These are phyloP conservation scores for Monilinia fructicola DNA, from an alignment of 2,329 filamentous ascomycete genomes.

Conservation along the genomic window DNA sequence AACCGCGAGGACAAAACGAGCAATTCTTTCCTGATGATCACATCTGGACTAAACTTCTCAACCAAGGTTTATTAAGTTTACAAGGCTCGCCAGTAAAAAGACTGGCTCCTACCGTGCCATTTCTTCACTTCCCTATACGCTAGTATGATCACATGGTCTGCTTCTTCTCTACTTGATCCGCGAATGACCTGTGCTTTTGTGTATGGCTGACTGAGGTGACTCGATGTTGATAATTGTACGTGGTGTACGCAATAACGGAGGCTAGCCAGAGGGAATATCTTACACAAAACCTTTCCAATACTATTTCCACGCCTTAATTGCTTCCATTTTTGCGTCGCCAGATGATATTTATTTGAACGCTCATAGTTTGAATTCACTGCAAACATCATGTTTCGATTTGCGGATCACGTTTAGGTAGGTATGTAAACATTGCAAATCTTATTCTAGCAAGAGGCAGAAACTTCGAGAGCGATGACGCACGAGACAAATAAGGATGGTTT, in stretches of 20 bases:
- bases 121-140: no score
- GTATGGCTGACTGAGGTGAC: not conserved
- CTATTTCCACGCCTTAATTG: no score
- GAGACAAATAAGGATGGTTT: not conserved
- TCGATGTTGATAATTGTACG: no score
- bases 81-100: not conserved
- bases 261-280: not conserved
- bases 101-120: not conserved
- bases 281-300: fast-evolving
- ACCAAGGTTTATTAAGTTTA: no score
- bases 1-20: no score
- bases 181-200: not conserved
- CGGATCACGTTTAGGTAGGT: no score
- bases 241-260: not conserved
- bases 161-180: not conserved
- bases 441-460: not conserved
- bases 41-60: no score
- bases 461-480: not conserved
- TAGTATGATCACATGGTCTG: no score
- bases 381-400: not conserved
- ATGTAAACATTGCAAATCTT: not conserved
- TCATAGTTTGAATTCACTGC: not conserved
- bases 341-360: not conserved
- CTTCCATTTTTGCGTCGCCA: no score
- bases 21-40: no score